Percentiles rank a stretch among this genome's conserved stretches.
Conservation (phyloP, 768 basidiomycete genomes). For the Trametes coccinea region DNA sequence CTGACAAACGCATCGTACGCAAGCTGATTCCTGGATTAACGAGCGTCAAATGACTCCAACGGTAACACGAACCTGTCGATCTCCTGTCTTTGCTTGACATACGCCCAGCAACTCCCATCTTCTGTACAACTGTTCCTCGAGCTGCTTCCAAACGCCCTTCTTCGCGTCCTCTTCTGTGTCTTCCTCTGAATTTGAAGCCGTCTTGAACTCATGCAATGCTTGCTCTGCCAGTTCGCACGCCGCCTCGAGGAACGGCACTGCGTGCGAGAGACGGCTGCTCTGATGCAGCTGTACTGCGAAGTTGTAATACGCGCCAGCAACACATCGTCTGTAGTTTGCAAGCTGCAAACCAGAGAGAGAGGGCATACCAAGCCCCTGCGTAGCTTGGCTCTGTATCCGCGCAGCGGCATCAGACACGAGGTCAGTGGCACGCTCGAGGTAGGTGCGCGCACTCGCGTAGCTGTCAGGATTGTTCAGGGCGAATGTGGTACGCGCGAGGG, state of each 20-base stretch:
- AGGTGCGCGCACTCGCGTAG: slow-evolving; percentile 46
- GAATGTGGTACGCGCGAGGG: slow-evolving; percentile 49
- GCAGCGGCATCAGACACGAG: slow-evolving; percentile 21
- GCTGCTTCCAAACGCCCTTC: slow-evolving; percentile 51
- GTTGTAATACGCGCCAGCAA: slow-evolving; percentile 73
- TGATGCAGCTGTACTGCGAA: slow-evolving; percentile 72
- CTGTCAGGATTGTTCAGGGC: slow-evolving; percentile 44
- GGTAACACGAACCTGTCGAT: slow-evolving; percentile 58
- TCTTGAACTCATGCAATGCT: slow-evolving; percentile 33
- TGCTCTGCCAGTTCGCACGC: slow-evolving; percentile 56
- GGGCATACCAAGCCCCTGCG: not conserved
- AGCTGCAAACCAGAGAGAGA: slow-evolving; percentile 2
- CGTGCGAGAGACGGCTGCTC: slow-evolving; percentile 56
- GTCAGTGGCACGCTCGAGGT: slow-evolving; percentile 45
- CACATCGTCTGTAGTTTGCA: slow-evolving; percentile 64
- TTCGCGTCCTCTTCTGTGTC: slow-evolving; percentile 28
- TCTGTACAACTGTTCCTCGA: slow-evolving; percentile 65
- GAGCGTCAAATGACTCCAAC: not conserved
- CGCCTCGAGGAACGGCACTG: slow-evolving; percentile 65
- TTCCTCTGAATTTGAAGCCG: not conserved
- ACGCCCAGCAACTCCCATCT: slow-evolving; percentile 83
- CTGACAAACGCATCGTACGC: slow-evolving; percentile 59
- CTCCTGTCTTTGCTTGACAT: slow-evolving; percentile 75
- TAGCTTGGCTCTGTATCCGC: not conserved
- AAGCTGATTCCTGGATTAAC: slow-evolving; percentile 39